These are phyloP conservation scores for Cruciata laevipes DNA, from an alignment of 257 asterid genomes.

Conservation along the genomic window DNA sequence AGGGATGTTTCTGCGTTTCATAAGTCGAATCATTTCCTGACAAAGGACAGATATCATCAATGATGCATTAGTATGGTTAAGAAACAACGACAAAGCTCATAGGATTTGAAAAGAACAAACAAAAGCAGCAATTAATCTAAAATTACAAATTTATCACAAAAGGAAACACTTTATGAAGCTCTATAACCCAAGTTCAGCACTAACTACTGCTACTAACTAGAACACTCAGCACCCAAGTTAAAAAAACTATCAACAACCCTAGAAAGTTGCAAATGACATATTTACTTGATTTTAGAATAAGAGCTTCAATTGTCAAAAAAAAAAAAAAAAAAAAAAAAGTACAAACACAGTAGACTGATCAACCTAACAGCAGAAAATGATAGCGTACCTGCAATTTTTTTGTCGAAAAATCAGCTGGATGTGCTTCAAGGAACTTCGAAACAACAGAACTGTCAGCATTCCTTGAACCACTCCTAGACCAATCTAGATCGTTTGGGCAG, in stretches of 20 bases:
- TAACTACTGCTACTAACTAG: background rate
- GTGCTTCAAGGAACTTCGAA: conserved; percentile 73
- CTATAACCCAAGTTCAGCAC: background rate
- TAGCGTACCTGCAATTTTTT: conserved; percentile 63
- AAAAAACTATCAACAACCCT: background rate
- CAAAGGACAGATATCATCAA: conserved; percentile 11
- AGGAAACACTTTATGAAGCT: no score
- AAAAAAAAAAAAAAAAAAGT: no score
- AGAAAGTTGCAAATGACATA: background rate
- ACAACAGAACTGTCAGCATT: conserved; percentile 65
- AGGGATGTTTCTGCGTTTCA: conserved; percentile 64
- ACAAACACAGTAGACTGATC: background rate
- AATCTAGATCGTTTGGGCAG: conserved; percentile 78
- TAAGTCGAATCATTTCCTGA: conserved; percentile 87
- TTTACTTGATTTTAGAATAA: background rate
- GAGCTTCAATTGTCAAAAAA: background rate
- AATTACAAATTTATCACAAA: background rate
- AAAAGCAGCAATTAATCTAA: background rate
- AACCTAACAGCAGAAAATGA: background rate
- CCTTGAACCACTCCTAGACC: conserved; percentile 77
- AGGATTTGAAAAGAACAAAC: background rate
- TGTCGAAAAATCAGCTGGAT: conserved; percentile 78
- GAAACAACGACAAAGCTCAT: background rate
- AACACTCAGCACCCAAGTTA: background rate
- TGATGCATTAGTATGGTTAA: background rate